Percentiles rank a stretch among this genome's conserved stretches.
These are phyloP conservation scores for Solanum hybrid DNA, from an alignment of 305 asterid species.

Conservation along the genomic window DNA sequence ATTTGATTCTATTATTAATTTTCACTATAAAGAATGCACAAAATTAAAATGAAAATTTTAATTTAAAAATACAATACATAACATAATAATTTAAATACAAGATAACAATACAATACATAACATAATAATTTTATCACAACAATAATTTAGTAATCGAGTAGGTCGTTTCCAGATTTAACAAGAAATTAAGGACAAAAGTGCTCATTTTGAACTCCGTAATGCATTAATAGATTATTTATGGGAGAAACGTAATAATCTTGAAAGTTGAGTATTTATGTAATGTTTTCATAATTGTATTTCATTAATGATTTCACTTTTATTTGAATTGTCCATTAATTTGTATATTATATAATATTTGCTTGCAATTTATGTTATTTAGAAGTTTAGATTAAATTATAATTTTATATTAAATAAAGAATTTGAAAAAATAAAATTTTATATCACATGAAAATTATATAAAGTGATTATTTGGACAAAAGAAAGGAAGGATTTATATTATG, in stretches of 20 bases:
- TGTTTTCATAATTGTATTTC: background rate
- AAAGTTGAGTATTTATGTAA: background rate
- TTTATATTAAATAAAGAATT: too few relatives aligned
- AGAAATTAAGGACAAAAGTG: background rate
- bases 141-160: background rate
- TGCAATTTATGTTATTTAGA: background rate
- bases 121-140: background rate
- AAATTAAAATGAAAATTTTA: background rate
- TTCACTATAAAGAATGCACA: background rate
- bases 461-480: background rate
- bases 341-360: background rate
- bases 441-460: background rate
- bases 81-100: background rate
- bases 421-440: background rate
- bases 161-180: background rate
- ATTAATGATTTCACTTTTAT: background rate
- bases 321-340: background rate
- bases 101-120: background rate
- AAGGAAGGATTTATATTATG: background rate
- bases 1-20: background rate
- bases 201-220: background rate
- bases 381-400: background rate
- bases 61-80: background rate
- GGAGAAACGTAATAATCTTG: background rate
- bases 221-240: background rate